Evolutionary conservation across 169 alveolate species (phyloP).

Genomic region (Plasmodium sp.): DNA sequence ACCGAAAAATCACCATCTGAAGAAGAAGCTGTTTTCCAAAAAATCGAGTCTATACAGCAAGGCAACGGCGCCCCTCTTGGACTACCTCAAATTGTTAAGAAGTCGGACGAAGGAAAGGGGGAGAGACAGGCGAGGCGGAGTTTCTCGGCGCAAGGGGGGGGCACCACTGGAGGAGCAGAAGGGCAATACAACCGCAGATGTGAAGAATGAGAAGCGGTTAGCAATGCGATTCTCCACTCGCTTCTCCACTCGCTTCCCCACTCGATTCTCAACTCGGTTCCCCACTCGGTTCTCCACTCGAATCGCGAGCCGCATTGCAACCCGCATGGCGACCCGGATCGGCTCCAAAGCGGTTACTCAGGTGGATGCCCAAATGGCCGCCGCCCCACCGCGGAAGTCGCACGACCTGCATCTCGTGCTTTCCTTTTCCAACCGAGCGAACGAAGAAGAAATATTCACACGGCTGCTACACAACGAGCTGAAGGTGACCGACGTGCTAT

Average conservation of each 20-base stretch:
- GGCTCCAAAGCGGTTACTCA: neutral
- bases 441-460: neutral
- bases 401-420: conserved; percentile 3
- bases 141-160: neutral
- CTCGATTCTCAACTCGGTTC: no score
- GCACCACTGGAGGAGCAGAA: neutral
- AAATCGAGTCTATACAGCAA: neutral
- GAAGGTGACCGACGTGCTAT: conserved; percentile 1
- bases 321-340: neutral
- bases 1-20: neutral
- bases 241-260: no score
- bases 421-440: neutral
- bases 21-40: neutral
- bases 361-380: neutral
- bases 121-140: neutral
- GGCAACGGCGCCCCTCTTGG: neutral
- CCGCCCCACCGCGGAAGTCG: neutral
- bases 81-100: neutral
- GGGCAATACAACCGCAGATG: neutral
- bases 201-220: neutral
- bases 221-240: neutral
- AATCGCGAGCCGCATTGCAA: neutral
- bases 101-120: neutral
- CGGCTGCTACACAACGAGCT: conserved; percentile 13
- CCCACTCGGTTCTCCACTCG: neutral